These are phyloP conservation scores for Eucalyptus shirleyi DNA, from an alignment of 345 rosid species.

Conservation along the genomic window DNA sequence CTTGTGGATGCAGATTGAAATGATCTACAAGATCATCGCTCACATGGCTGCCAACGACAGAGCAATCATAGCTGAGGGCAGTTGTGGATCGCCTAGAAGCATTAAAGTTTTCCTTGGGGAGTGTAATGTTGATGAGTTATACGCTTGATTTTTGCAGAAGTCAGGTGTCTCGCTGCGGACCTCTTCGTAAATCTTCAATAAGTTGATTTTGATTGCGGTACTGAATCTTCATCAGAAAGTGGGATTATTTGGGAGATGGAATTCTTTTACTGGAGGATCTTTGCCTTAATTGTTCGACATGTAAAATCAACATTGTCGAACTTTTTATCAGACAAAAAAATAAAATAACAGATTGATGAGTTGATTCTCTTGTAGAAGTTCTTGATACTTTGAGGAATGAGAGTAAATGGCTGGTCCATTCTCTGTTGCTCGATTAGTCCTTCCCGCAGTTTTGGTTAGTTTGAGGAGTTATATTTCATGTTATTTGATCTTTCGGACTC, in stretches of 20 bases:
- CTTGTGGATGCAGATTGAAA: conserved; percentile 65
- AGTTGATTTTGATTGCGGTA: background rate
- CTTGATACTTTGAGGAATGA: background rate
- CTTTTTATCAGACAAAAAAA: background rate
- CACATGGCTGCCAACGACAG: conserved; percentile 96
- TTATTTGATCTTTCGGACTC: background rate
- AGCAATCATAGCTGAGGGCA: conserved; percentile 86
- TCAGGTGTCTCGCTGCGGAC: background rate
- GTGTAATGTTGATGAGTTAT: conserved; percentile 67
- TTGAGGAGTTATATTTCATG: background rate
- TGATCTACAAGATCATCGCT: conserved; percentile 88
- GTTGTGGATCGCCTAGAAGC: conserved; percentile 90
- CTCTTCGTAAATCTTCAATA: background rate
- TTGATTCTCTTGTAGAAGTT: background rate
- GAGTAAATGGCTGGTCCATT: background rate
- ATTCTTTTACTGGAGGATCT: background rate
- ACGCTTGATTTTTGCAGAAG: conserved; percentile 8
- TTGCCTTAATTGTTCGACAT: background rate
- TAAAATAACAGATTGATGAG: background rate
- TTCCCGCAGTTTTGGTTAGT: background rate
- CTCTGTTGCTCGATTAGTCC: background rate
- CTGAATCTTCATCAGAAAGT: background rate
- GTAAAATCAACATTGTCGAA: background rate
- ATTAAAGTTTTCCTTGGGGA: conserved; percentile 78
- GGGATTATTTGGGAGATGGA: background rate